Percentiles rank a stretch among this genome's conserved stretches.
These are phyloP conservation scores for Leccinum pachyderme DNA, from an alignment of 1,284 basidiomycete species.

Conservation along the genomic window DNA sequence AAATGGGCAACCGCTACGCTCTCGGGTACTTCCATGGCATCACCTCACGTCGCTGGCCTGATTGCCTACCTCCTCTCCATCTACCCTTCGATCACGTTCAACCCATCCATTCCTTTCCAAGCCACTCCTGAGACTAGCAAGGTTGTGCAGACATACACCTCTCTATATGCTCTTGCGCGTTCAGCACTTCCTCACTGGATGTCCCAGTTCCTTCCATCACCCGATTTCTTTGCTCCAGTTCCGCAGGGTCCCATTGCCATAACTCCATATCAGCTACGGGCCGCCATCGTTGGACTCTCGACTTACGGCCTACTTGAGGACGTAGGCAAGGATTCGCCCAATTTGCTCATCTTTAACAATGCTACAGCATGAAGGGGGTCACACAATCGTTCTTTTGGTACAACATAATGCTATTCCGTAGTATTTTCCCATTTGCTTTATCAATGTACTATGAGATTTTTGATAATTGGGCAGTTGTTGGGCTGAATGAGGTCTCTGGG, in stretches of 20 bases:
- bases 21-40: conserved; percentile 74
- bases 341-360: conserved; percentile 82
- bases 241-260: conserved; percentile 45
- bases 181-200: conserved; percentile 60
- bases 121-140: conserved; percentile 16
- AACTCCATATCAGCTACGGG: conserved; percentile 71
- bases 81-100: conserved; percentile 63
- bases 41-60: conserved; percentile 69
- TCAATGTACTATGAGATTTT: conserved; percentile 5
- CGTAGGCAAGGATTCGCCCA: conserved; percentile 58
- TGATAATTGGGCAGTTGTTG: background rate
- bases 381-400: background rate
- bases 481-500: background rate
- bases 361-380: conserved; percentile 44
- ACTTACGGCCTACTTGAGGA: conserved; percentile 51
- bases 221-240: conserved; percentile 45
- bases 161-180: conserved; percentile 54
- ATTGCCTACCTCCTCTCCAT: conserved; percentile 84
- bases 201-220: conserved; percentile 56
- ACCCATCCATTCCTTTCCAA: conserved; percentile 42
- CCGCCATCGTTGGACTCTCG: conserved; percentile 64
- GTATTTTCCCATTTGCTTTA: background rate
- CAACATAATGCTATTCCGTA: conserved; percentile 3
- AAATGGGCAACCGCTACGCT: conserved; percentile 62
- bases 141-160: conserved; percentile 31